A percentile compares a stretch with the other conserved stretches of the same genome.
Evolutionary conservation across 805 yeast species (phyloP).

Genomic region (Metschnikowia similis): DNA sequence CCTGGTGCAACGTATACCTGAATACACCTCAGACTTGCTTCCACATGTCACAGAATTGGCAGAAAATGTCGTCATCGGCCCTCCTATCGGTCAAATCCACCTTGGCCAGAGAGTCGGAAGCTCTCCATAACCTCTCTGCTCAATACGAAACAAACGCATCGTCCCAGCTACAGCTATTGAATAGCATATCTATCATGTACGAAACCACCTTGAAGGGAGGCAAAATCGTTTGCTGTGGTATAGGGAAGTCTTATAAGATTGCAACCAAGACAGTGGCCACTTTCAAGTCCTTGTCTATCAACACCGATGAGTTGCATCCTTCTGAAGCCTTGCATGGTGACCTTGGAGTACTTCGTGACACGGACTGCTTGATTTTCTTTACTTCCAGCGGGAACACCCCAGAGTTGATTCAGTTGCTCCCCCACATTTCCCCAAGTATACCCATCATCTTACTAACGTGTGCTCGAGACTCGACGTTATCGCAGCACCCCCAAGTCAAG

Average conservation of each 20-base stretch:
- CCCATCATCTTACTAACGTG: conserved; percentile 66
- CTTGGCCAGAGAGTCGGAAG: conserved; percentile 43
- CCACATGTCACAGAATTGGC: conserved; percentile 7
- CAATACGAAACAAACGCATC: conserved; percentile 46
- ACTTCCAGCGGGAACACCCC: conserved; percentile 83
- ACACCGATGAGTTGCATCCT: conserved; percentile 69
- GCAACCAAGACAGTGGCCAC: conserved; percentile 80
- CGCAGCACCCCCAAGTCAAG: conserved; percentile 45
- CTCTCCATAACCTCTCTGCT: conserved; percentile 39
- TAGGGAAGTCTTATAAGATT: conserved; percentile 81
- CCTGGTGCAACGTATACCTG: not conserved
- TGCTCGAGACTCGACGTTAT: conserved; percentile 50
- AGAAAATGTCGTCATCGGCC: conserved; percentile 17
- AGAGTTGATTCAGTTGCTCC: conserved; percentile 57
- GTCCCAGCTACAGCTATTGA: conserved; percentile 41
- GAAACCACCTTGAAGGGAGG: conserved; percentile 41
- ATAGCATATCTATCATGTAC: conserved; percentile 39
- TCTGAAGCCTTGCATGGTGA: conserved; percentile 90
- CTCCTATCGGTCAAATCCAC: conserved; percentile 37
- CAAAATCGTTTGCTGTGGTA: conserved; percentile 72
- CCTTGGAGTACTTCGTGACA: conserved; percentile 62
- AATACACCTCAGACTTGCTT: not conserved
- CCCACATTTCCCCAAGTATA: conserved; percentile 50
- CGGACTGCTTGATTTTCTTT: conserved; percentile 59
- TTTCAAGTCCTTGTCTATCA: conserved; percentile 71